These are phyloP conservation scores for Castanea crenata DNA, from an alignment of 306 rosid genomes.

Conservation along the genomic window DNA sequence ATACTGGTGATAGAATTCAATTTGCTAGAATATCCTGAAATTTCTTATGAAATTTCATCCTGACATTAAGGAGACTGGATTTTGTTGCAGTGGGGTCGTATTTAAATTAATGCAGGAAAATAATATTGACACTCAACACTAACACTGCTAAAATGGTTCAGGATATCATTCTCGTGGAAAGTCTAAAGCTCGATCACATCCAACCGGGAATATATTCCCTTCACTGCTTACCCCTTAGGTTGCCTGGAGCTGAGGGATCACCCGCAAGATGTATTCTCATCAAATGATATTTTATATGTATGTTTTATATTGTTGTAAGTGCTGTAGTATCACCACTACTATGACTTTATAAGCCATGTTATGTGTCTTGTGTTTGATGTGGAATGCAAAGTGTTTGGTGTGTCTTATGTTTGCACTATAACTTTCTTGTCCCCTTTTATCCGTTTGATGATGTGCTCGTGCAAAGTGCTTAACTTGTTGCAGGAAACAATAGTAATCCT, in stretches of 20 bases:
- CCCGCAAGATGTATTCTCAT: slow-evolving; percentile 89
- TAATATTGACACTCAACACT: not conserved
- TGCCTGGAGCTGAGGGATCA: slow-evolving; percentile 87
- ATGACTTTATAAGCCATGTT: no score
- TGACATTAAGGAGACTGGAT: no score
- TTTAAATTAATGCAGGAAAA: slow-evolving; percentile 8
- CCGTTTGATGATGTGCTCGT: no score
- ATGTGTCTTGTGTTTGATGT: no score
- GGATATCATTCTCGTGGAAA: slow-evolving; percentile 90
- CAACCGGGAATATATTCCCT: slow-evolving; percentile 65
- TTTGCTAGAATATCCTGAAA: no score
- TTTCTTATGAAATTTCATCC: no score
- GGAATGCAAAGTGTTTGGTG: no score
- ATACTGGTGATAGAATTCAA: no score
- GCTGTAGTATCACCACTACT: not conserved
- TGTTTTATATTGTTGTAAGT: not conserved
- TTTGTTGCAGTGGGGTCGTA: not conserved
- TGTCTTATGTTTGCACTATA: no score
- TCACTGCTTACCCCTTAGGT: slow-evolving; percentile 81
- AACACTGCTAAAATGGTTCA: slow-evolving; percentile 24
- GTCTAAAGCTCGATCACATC: slow-evolving; percentile 69
- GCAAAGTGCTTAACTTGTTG: no score
- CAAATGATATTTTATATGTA: slow-evolving; percentile 28
- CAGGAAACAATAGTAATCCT: no score
- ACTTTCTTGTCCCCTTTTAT: no score